These are phyloP conservation scores for Centrapalus pauciflorus DNA, from an alignment of 129 eudicot species.

Conservation along the genomic window DNA sequence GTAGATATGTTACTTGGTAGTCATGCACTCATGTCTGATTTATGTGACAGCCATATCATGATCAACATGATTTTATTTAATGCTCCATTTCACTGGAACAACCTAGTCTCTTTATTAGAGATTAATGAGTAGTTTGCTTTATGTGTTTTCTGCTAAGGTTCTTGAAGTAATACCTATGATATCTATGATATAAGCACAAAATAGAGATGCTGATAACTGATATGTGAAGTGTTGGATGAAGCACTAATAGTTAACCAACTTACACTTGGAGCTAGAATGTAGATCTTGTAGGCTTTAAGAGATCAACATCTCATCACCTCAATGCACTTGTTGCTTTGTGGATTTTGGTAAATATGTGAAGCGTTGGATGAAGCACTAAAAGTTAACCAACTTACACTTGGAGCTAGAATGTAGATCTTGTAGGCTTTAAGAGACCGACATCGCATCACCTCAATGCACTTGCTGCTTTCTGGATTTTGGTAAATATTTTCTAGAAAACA, in stretches of 20 bases:
- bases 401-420: conserved; percentile 6
- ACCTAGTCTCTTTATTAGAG: background rate
- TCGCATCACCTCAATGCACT: background rate
- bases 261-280: conserved; percentile 5
- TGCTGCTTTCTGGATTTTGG: background rate
- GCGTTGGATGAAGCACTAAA: background rate
- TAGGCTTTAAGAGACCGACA: background rate
- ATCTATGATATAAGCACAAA: background rate
- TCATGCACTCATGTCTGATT: background rate
- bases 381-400: background rate
- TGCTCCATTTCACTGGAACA: background rate
- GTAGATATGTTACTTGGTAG: conserved; percentile 5
- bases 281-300: background rate
- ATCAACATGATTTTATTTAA: background rate
- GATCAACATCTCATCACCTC: background rate
- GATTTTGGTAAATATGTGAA: background rate
- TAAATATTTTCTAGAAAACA: background rate
- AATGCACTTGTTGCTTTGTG: background rate
- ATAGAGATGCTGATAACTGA: background rate
- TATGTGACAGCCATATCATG: background rate
- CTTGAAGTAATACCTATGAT: background rate
- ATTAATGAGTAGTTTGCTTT: background rate
- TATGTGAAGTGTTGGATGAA: background rate
- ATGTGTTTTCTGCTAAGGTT: conserved; percentile 3
- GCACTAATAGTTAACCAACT: background rate